Base-by-base conservation (phyloP, 352 stramenopile genomes). In the Lagenidium sp. region DNA sequence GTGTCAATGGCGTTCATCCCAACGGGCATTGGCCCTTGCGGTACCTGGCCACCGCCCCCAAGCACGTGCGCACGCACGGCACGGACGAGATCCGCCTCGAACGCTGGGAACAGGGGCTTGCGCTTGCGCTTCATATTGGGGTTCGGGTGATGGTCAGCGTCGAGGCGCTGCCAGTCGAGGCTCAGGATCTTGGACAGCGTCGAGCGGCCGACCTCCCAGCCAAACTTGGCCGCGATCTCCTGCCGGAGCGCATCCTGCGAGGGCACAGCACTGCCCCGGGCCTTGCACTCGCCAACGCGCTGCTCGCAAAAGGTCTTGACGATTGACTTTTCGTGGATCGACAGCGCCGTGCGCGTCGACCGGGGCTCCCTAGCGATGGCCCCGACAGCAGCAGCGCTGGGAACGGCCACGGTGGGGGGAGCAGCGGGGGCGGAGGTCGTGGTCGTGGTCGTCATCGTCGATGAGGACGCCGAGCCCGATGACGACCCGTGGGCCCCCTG, bases 251-350 rank as follows among this genome's bases (percentile, higher is more conserved):
- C 19, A 24, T 85, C 75, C 34, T 87, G 75, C 16, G 75, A 85
- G 36, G 71, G 75, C 51, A 69, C 57, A 23, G 67, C 44, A 35
- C 82, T 58, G 41, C 68, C 65, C 29, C 67, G 64, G 34, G 55
- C 51, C 38, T 80, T 82, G 53, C 65, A 72, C n/a, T 74, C 60
- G 20, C 40, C 63, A 24, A 85, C 55, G 40, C 69, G 69, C 46
- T 85, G 59, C 55, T 85, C 75, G 42, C 75, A 87, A 39, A 85
- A 87, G 22, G 65, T 84, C 63, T 87, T 87, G 25, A 82, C 69
- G 11, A 85, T 69, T 10, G 57, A 50, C 45, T 87, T 87, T 37
- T 87, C 71, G 35, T 77, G 71, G 36, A 87, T 44, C 29, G 75
- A 82, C n/a, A 86, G 57, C 43, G 71, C 57, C 36, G 54, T 80